A percentile compares a stretch with the other conserved stretches of the same genome.
These are phyloP conservation scores for Phaseolus lunatus DNA, from an alignment of 306 rosid genomes.

Conservation along the genomic window DNA sequence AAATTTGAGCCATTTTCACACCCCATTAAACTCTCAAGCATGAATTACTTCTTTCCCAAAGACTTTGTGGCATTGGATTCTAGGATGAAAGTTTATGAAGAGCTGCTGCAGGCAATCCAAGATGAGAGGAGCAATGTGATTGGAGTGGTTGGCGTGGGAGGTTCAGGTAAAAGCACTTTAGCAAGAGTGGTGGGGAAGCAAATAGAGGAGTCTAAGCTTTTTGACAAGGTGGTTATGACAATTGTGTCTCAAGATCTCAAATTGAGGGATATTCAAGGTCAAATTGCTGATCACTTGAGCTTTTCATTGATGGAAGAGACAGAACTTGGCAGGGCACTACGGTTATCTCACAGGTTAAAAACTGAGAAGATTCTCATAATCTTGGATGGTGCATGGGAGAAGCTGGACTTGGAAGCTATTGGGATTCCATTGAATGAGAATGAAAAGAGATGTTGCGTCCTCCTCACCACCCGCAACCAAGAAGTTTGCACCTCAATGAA, in stretches of 20 bases:
- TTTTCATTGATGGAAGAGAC: constrained; percentile 6
- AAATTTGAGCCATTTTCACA: constrained; percentile 33
- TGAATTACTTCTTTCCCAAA: constrained; percentile 34
- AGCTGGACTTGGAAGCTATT: constrained; percentile 24
- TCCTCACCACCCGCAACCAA: constrained; percentile 3
- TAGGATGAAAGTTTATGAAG: constrained; percentile 1
- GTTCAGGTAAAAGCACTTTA: constrained; percentile 33
- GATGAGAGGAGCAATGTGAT: not conserved
- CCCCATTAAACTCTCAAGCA: constrained; percentile 32
- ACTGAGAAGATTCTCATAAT: constrained; percentile 24
- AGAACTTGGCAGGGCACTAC: constrained; percentile 23
- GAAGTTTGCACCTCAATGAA: constrained; percentile 29
- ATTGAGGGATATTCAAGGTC: constrained; percentile 30
- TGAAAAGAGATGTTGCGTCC: constrained; percentile 17
- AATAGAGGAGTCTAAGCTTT: constrained; percentile 24
- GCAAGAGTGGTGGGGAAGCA: constrained; percentile 39
- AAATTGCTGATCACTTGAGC: constrained; percentile 25
- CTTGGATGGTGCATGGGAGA: constrained; percentile 39
- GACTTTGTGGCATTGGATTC: not conserved
- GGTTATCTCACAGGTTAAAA: constrained; percentile 16
- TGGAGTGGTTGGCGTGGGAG: constrained; percentile 31
- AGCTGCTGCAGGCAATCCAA: constrained; percentile 22
- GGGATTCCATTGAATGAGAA: constrained; percentile 19
- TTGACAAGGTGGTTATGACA: constrained; percentile 33
- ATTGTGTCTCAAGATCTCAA: constrained; percentile 18